These are phyloP conservation scores for Daldinia concentrica DNA, from an alignment of 495 filamentous ascomycete genomes.

Conservation along the genomic window DNA sequence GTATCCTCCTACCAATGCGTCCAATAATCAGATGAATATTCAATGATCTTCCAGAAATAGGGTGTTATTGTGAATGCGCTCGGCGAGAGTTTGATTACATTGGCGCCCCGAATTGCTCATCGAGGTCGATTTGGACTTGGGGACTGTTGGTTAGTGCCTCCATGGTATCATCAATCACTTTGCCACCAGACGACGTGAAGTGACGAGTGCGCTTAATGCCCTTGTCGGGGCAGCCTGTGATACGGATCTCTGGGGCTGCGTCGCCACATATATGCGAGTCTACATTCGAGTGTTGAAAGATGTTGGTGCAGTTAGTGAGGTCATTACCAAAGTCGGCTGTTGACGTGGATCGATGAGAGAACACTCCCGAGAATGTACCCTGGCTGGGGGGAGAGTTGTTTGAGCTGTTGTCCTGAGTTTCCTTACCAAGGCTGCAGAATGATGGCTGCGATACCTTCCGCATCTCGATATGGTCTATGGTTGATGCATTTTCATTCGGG, in stretches of 20 bases:
- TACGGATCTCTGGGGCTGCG: slow-evolving; percentile 23
- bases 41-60: slow-evolving; percentile 32
- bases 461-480: slow-evolving; percentile 38
- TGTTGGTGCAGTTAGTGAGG: slow-evolving; percentile 33
- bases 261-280: slow-evolving; percentile 22
- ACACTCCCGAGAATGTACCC: slow-evolving; percentile 37
- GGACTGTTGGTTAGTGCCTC: slow-evolving; percentile 51
- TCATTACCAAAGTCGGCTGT: slow-evolving; percentile 42
- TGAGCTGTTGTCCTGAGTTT: slow-evolving; percentile 32
- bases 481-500: slow-evolving; percentile 18
- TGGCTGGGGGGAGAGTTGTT: slow-evolving; percentile 44
- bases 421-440: slow-evolving; percentile 40
- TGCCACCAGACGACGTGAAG: slow-evolving; percentile 57
- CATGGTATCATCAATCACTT: slow-evolving; percentile 52
- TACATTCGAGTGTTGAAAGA: slow-evolving; percentile 31
- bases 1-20: slow-evolving; percentile 8
- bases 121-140: slow-evolving; percentile 30
- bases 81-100: slow-evolving; percentile 13
- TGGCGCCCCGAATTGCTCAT: slow-evolving; percentile 26
- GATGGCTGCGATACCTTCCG: slow-evolving; percentile 51
- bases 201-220: slow-evolving; percentile 52
- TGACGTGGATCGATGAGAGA: slow-evolving; percentile 42
- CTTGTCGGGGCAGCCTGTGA: slow-evolving; percentile 33
- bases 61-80: not conserved
- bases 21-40: slow-evolving; percentile 43